Conservation (phyloP, 257 asterid genomes). For the Thymus mandschuricus region DNA sequence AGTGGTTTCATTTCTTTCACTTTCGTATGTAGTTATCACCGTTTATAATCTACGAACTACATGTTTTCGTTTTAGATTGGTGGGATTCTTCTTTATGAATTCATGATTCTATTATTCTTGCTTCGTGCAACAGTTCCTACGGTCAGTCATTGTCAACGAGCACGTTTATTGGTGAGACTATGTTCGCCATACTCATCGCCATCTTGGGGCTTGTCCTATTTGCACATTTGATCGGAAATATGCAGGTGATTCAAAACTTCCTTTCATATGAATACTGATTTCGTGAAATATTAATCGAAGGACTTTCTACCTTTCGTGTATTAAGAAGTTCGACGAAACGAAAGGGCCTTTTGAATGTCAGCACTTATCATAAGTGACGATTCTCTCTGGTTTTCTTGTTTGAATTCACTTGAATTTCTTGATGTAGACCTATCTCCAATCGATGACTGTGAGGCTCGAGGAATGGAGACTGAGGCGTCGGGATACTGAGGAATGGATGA, state of each 20-base stretch:
- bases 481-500: slow-evolving; percentile 97
- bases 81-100: not conserved
- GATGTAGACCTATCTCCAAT: slow-evolving; percentile 80
- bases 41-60: not conserved
- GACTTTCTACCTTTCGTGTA: too few relatives aligned
- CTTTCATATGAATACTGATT: not conserved
- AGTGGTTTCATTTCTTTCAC: not conserved
- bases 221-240: slow-evolving; percentile 88
- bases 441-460: slow-evolving; percentile 89
- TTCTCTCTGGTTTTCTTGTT: not conserved
- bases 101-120: slow-evolving; percentile 8
- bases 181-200: slow-evolving; percentile 84
- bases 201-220: slow-evolving; percentile 85
- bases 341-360: not conserved
- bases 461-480: slow-evolving; percentile 90
- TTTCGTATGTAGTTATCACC: not conserved
- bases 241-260: slow-evolving; percentile 63
- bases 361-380: not conserved
- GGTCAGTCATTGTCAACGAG: slow-evolving; percentile 79
- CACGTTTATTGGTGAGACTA: slow-evolving; percentile 76
- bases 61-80: not conserved
- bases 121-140: slow-evolving; percentile 62
- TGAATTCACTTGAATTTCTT: not conserved
- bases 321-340: not conserved
- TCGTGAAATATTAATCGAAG: too few relatives aligned